Conservation (phyloP, 2,329 filamentous ascomycete species). For the Aureobasidium sp. region DNA sequence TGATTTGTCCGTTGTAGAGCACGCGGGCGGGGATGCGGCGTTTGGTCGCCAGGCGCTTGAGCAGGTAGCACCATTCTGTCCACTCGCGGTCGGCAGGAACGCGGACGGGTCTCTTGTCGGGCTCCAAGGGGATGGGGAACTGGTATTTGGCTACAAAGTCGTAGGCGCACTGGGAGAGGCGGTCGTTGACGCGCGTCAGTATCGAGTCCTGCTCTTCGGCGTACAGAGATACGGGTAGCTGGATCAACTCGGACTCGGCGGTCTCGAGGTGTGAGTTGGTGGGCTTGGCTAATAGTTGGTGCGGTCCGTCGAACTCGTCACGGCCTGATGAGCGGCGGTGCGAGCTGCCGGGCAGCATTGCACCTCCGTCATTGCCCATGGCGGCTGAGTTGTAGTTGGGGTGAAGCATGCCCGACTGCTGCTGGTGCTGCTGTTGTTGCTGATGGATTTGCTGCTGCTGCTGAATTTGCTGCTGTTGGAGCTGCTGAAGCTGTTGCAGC, state of each 20-base stretch:
- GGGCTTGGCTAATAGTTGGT: constrained; percentile 69
- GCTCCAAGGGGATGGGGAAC: constrained; percentile 75
- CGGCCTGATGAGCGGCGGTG: constrained; percentile 69
- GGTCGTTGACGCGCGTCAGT: constrained; percentile 71
- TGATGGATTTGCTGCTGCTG: not conserved
- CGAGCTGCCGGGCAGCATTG: constrained; percentile 19
- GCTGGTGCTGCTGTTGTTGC: not conserved
- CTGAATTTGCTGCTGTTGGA: not conserved
- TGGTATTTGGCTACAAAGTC: constrained; percentile 88
- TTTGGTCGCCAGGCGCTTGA: constrained; percentile 79
- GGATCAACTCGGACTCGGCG: constrained; percentile 71
- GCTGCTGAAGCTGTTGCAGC: constrained; percentile 1
- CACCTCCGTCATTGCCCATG: not conserved
- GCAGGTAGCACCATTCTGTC: constrained; percentile 85
- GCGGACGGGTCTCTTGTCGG: constrained; percentile 70
- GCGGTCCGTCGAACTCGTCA: constrained; percentile 82
- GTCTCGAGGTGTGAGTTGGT: constrained; percentile 61
- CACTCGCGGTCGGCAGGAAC: constrained; percentile 71
- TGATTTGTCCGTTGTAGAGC: constrained; percentile 79
- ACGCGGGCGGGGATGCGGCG: constrained; percentile 75
- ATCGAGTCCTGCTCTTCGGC: constrained; percentile 80
- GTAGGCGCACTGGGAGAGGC: constrained; percentile 75
- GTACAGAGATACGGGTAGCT: constrained; percentile 72
- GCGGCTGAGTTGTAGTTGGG: constrained; percentile 5
- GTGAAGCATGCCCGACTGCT: constrained; percentile 3